A percentile compares a stretch with the other conserved stretches of the same genome.
Evolutionary conservation across 73 alveolate species (phyloP).

Genomic region (Paramecium tetraurelia): DNA sequence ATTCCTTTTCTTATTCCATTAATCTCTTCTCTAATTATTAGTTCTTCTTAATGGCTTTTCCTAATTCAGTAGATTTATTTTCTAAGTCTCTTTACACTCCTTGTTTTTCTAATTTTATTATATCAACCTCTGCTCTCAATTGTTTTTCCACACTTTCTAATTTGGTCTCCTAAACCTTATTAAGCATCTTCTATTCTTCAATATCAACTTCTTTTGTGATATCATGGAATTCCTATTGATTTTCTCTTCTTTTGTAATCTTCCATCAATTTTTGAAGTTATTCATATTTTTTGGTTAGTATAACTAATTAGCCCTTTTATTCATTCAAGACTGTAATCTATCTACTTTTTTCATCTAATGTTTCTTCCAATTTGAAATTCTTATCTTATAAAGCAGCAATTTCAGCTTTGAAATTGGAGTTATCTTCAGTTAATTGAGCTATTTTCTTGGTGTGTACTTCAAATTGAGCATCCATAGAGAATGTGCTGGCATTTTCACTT

Average conservation of each 20-base stretch:
- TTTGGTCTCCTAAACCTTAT: background rate
- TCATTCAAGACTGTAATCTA: constrained; percentile 34
- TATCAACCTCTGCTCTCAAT: constrained; percentile 47
- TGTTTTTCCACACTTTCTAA: constrained; percentile 18
- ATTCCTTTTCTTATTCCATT: background rate
- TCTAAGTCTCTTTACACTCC: background rate
- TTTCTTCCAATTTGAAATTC: background rate
- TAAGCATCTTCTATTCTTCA: background rate
- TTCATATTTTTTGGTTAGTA: constrained; percentile 55
- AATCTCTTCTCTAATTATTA: background rate
- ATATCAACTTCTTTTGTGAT: constrained; percentile 44
- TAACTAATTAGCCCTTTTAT: background rate
- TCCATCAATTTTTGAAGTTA: constrained; percentile 14
- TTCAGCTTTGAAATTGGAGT: background rate
- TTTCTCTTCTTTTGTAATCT: background rate
- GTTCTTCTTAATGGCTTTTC: background rate
- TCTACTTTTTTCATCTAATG: constrained; percentile 44
- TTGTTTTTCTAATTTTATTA: background rate
- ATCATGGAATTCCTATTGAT: background rate
- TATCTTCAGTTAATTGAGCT: background rate
- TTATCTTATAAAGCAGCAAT: constrained; percentile 21
- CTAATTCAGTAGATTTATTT: background rate
- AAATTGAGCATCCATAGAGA: background rate
- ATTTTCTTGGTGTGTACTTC: background rate
- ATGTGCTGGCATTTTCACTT: background rate